Evolutionary conservation across 805 yeast genomes (phyloP).

Genomic region (Starmerella riodocensis): DNA sequence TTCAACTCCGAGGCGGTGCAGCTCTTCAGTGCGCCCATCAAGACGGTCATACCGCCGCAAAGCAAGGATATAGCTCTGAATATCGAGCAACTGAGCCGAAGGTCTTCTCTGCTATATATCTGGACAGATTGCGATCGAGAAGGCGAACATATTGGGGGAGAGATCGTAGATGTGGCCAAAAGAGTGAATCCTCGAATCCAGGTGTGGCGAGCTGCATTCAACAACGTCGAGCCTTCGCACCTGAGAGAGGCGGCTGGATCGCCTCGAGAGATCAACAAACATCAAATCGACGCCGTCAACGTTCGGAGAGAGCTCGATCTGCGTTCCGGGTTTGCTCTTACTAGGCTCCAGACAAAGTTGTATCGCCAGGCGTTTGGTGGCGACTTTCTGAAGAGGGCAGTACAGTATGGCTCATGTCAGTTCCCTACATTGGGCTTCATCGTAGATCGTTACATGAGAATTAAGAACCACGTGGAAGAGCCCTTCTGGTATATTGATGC

Average conservation of each 20-base stretch:
- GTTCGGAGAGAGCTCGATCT: slow-evolving; percentile 80
- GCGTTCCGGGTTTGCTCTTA: slow-evolving; percentile 78
- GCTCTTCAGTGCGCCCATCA: slow-evolving; percentile 60
- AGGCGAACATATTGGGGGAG: slow-evolving; percentile 86
- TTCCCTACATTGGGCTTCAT: slow-evolving; percentile 95
- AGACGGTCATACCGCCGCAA: slow-evolving; percentile 30
- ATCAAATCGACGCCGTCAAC: slow-evolving; percentile 68
- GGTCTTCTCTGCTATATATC: slow-evolving; percentile 56
- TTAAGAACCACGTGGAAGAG: slow-evolving; percentile 59
- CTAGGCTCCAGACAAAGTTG: slow-evolving; percentile 55
- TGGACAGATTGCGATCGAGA: slow-evolving; percentile 99
- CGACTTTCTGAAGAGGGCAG: slow-evolving; percentile 25
- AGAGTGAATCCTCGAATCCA: slow-evolving; percentile 38
- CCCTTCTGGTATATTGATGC: slow-evolving; percentile 65
- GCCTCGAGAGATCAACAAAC: slow-evolving; percentile 51
- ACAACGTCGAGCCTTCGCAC: slow-evolving; percentile 71
- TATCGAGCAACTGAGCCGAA: slow-evolving; percentile 50
- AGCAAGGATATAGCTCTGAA: slow-evolving; percentile 45
- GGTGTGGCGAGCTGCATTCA: slow-evolving; percentile 67
- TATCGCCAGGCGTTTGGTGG: slow-evolving; percentile 26
- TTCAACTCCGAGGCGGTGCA: slow-evolving; percentile 50
- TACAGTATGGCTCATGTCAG: slow-evolving; percentile 89
- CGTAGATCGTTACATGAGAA: slow-evolving; percentile 76
- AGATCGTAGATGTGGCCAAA: slow-evolving; percentile 58
- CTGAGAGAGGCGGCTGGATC: slow-evolving; percentile 57